Base-by-base conservation (phyloP, 83 land plant species). In the Picea abies region DNA sequence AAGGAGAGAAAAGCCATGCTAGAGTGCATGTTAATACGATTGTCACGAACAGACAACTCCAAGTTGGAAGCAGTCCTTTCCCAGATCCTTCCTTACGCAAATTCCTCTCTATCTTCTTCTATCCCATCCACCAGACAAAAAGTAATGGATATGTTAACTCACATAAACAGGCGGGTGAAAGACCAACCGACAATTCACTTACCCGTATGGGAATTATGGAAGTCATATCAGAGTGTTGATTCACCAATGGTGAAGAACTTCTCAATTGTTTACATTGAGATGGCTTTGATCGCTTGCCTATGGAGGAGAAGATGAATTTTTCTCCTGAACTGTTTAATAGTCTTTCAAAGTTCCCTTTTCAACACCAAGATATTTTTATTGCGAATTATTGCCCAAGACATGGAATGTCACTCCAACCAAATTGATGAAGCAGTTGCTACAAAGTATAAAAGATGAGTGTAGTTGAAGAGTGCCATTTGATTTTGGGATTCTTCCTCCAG, bases 151-250 rank as follows among this genome's bases (percentile, higher is more conserved):
- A 94, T 97, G 66, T 80, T 97, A 83, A 89, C 86, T 62, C 99
- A 97, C 83, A 90, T 95, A 22, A 95, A 95, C 86, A 97, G 93
- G 89, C 87, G 99, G 72, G 97, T 96, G 83, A 97, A 97, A 82
- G 93, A 97, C 80, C 94, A 93, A n/a, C 82, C 75, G n/a, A 80
- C 91, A 71, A 94, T 97, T 85, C 85, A 91, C 60, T 83, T 97
- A 72, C 99, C 98, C 1, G 63, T 94, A 49, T 29, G 29, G 16
- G 99, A 97, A 9, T 86, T 97, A 39, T 92, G 96, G 89, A 89
- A 84, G 37, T 78, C 90, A 52, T 97, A 94, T 85, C 44, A 63
- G 39, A 87, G 88, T 61, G 82, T 82, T 29, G 86, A 81, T 84
- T 80, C 89, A 5, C 84, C 90, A 9, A 90, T 96, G 89, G 98